Base-by-base conservation (phyloP, 768 basidiomycete species). In the Boletus patriciae region DNA sequence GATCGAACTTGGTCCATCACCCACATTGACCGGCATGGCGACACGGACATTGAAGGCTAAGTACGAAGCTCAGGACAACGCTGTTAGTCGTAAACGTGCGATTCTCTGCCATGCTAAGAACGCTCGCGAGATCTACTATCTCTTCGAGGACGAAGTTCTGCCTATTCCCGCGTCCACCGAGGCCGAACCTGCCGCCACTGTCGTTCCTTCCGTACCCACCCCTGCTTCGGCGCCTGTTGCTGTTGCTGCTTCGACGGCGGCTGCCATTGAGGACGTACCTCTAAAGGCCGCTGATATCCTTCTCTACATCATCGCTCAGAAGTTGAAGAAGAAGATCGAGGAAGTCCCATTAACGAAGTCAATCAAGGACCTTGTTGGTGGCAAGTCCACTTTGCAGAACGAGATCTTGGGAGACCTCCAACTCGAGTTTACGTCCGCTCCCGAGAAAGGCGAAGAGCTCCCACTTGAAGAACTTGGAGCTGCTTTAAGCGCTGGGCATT, bases 351-450 rank as follows among this genome's bases (percentile, higher is more conserved):
- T 94, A 8, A 82, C 85, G 58, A 99, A 99, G 74, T 89, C 94
- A 0, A 94, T 99, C 80, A 98, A 99, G 74, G 97, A 99, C 66
- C 88, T 99, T 53, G 95, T 97, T 45, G 94, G 94, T 29, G 97
- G 97, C 62, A 99, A 99, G 76, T 98, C 96, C 18, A 99, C 97
- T 0, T 79, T 99, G 57, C 97, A 98, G 76, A 99, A 99, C 71
- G 97, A 99, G 72, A 98, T 99, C 59, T 78, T 99, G 43, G 97
- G 97, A 46, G 97, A 98, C 69, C 81, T 99, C 38, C 94, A 97
- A 68, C 84, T 92, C 65, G 97, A 99, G 71, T 99, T 99, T 71
- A 66, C 86, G 5, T 91, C 92, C 9, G 93, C 96, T 1, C 97
- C 97, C 0, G 97, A 99, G 78, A 99, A 98, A 78, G 94, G 92